A percentile compares a stretch with the other conserved stretches of the same genome.
Evolutionary conservation across 2,329 filamentous ascomycete genomes (phyloP).

Genomic region (Fusarium nematophilum): DNA sequence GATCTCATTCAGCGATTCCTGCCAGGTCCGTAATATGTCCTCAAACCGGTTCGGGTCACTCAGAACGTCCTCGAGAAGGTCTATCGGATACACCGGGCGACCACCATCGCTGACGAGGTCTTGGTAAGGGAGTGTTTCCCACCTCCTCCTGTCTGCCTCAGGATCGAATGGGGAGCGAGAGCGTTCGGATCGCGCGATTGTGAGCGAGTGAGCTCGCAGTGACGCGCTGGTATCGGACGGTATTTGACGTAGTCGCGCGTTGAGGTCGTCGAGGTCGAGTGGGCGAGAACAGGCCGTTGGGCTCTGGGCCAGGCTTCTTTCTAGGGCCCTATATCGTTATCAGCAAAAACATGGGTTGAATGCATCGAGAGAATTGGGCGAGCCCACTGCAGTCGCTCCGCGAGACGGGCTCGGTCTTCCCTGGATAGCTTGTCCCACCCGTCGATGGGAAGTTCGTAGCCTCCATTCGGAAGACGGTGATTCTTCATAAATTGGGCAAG

Average conservation of each 20-base stretch:
- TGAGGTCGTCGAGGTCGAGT: slow-evolving; percentile 34
- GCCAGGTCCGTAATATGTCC: slow-evolving; percentile 45
- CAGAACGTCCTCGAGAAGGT: slow-evolving; percentile 40
- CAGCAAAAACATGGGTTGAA: background rate
- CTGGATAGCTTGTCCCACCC: slow-evolving; percentile 28
- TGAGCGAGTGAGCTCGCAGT: background rate
- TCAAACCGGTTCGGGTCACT: slow-evolving; percentile 34
- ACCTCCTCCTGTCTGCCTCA: background rate
- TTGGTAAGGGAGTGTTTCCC: slow-evolving; percentile 42
- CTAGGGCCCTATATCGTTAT: background rate
- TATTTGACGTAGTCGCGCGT: slow-evolving; percentile 29
- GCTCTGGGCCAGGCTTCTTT: slow-evolving; percentile 2
- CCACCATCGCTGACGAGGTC: slow-evolving; percentile 47
- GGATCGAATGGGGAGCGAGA: background rate
- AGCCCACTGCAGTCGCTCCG: slow-evolving; percentile 29
- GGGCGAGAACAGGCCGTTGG: slow-evolving; percentile 7
- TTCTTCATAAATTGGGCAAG: slow-evolving; percentile 30
- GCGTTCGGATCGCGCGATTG: background rate
- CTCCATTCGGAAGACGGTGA: slow-evolving; percentile 25
- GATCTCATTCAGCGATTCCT: background rate
- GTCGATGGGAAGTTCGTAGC: slow-evolving; percentile 23
- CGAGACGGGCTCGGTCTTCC: slow-evolving; percentile 22
- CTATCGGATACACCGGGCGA: slow-evolving; percentile 45
- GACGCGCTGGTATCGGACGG: background rate
- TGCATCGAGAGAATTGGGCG: background rate